A percentile compares a stretch with the other conserved stretches of the same genome.
These are phyloP conservation scores for Pseudocercospora eumusae DNA, from an alignment of 2,329 filamentous ascomycete genomes.

Conservation along the genomic window DNA sequence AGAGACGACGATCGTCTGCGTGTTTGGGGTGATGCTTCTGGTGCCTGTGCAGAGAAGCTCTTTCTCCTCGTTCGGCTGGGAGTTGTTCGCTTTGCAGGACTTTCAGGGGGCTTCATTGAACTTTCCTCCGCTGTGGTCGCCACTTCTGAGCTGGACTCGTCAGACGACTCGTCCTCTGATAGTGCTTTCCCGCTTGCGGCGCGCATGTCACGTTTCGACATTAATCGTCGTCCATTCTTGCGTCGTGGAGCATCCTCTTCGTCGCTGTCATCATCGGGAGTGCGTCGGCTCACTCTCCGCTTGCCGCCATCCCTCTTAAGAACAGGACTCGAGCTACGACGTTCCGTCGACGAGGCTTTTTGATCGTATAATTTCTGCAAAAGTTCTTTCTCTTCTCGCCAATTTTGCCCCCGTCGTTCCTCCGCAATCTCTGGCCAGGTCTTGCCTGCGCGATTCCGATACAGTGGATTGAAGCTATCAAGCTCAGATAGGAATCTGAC, in stretches of 20 bases:
- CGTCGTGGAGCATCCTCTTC: conserved; percentile 33
- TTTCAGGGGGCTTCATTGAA: conserved; percentile 35
- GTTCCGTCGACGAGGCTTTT: conserved; percentile 23
- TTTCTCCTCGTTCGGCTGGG: conserved; percentile 34
- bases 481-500: conserved; percentile 56
- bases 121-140: conserved; percentile 23
- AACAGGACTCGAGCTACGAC: conserved; percentile 41
- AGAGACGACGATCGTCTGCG: conserved; percentile 34
- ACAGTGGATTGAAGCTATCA: conserved; percentile 75
- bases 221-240: conserved; percentile 39
- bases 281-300: conserved; percentile 28
- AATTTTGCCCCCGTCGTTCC: conserved; percentile 79
- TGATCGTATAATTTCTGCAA: conserved; percentile 74
- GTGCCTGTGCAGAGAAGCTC: conserved; percentile 32
- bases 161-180: conserved; percentile 34
- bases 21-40: conserved; percentile 28
- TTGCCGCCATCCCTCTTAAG: conserved; percentile 38
- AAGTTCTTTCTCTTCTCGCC: conserved; percentile 83
- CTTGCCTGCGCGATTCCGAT: conserved; percentile 68
- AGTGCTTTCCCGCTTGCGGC: conserved; percentile 36
- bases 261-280: conserved; percentile 25
- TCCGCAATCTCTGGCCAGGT: conserved; percentile 87
- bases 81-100: conserved; percentile 30
- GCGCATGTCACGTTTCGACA: conserved; percentile 42
- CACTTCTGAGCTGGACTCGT: conserved; percentile 31